Base-by-base conservation (phyloP, 345 rosid genomes). In the Mercurialis annua region DNA sequence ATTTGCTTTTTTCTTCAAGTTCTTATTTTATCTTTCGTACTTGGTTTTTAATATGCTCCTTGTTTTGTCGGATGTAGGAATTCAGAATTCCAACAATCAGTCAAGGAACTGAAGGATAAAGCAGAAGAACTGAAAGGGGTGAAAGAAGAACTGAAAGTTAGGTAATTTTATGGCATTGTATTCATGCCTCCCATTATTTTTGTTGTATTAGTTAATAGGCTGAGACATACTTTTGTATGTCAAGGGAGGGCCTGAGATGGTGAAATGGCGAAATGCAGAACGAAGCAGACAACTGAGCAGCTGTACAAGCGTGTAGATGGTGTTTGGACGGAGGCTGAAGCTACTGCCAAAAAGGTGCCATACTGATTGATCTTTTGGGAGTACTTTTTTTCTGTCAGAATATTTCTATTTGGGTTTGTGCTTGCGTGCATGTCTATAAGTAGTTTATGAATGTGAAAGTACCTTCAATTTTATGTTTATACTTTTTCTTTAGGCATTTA, bases 221-320 rank as follows among this genome's bases (percentile, higher is more conserved):
- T 85, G 77, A 75, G 84, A 65, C 80, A 81, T 81, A 72, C 81
- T 58, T 46, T 81, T 76, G 83, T 85, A 76, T 82, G 84, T 82
- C 83, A 81, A 84, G 77, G 80, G 77, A 78, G 81, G 73, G 82
- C 90, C 87, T 86, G 84, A 88, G 87, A 81, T 80, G 83, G 76
- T 88, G 81, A 78, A 83, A 40, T 75, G 88, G 84, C 80, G 73
- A 69, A 81, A 80, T 86, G 88, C 90, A 91, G 97, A 87, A 87
- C 96, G 5, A 94, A 91, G 85, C 85, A 91, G 87, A 91, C 85
- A 43, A 79, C 95, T 55, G 92, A 87, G 89, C 80, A 89, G 88
- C 84, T 94, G 24, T 89, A 87, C 83, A 89, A 84, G 75, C 95
- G 83, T 53, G 99, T 83, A 26, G 97, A 91, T 73, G 90, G 87